Evolutionary conservation across 1,284 basidiomycete genomes (phyloP), one percentile per base, ranked within the genome.

Genomic region (Schizopora paradoxa): DNA sequence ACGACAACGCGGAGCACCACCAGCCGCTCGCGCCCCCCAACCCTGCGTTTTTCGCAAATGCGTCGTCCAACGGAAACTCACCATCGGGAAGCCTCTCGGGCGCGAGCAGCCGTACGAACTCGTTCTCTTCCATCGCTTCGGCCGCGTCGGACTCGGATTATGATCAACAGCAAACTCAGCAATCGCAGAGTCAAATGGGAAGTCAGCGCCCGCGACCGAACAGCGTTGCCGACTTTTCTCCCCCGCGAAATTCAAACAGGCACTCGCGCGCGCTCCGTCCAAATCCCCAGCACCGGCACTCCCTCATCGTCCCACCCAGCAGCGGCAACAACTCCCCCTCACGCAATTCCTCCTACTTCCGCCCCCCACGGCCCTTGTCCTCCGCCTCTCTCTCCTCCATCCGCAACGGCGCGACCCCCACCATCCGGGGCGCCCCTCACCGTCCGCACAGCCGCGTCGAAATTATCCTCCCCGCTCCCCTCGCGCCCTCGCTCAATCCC

Each of bases 401-500:
- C 5, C 48, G 51, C 10, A n/a, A 69, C 68, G 32, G 62, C 65
- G 6, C 49, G 63, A 26, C 62, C 62, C 25, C 51, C 54, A 61
- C 65, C 36, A 65, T 64, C 25, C 58, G 62, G 19, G 77, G 75
- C 8, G 57, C 68, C 1, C 79, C 79, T 23, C 79, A 82, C 54
- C 65, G 66, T 2, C 73, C 69, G 1, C 69, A 74, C 50, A 78
- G 67, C 57, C 69, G 68, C 47, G 61, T 84, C 27, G 73, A 82
- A 50, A 77, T 84, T 45, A 62, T 85, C 13, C 61, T 82, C 3
- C 79, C 78, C 3, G 60, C 72, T 0, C 78, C 77, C 2, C 66
- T 81, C n/a, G 71, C 70, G 1, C 65, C 66, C 2, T 52, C 59
- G 21, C 52, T 67, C 10, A 58, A 65, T 34, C 61, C 56, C 3